Base-by-base conservation (phyloP, 495 filamentous ascomycete species). In the Aspergillus cavernicola region DNA sequence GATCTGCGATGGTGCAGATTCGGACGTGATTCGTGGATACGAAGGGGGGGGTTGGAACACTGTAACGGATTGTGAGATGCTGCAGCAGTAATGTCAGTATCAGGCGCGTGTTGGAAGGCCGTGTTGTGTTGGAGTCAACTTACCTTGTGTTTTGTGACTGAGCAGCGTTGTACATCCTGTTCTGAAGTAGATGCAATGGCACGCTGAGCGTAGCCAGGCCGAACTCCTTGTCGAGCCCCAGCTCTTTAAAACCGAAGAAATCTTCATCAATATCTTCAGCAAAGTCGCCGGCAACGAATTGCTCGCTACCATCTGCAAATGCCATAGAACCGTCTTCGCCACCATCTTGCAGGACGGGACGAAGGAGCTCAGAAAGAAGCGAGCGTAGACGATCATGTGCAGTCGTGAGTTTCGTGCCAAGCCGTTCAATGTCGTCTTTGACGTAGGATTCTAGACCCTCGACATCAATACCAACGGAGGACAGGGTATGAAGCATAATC, bases 191-290 rank as follows among this genome's bases (percentile, higher is more conserved):
- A 75, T 99, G 93, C 18, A 99, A 77, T 16, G 93, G 93, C 28
- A 99, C 93, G 31, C 88, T 92, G 38, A 97, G 79, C 39, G 86
- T 85, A 16, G 88, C 83, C 48, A 92, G 77, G 12, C 90, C 89
- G 63, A 97, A 85, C 63, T 98, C 93, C 52, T 81, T 84, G 61
- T 95, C 92, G 24, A 98, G 77, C 15, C 93, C 93, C 29, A 97
- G 79, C 57, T 95, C 92, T 66, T 92, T 92, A 80, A 99, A 97
- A 9, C 93, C 93, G 58, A 99, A 97, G 80, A 96, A 99, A 72
- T 99, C 93, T 70, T 97, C 93, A 53, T 89, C 92, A 26, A 97
- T 86, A 60, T 97, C 93, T 70, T 96, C 93, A 1, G 93, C 93
- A 66, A 97, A 99, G 64, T 97, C 92, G 44, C 93, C 93, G 32